Evolutionary conservation across 257 asterid species (phyloP), one percentile per base, ranked within the genome.

Genomic region (Jacaranda copaia): DNA sequence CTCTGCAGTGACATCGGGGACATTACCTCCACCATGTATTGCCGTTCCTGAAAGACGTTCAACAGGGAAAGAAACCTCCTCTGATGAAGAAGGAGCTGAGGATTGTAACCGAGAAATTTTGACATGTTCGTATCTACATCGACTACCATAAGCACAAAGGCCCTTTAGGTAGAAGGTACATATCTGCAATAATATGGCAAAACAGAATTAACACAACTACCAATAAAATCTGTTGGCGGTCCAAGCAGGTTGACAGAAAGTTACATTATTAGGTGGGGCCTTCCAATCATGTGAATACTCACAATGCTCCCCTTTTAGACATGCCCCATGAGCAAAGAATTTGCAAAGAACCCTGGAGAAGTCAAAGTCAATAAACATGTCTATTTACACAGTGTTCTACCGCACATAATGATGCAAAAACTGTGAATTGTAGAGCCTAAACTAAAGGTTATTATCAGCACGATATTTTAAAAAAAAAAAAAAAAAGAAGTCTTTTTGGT

Each of bases 281-380:
- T 83, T 91, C 89, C 93, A 88, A 79, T 91, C 95, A 85, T 91
- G 97, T 10, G 92, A 86, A 79, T 83, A 91, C 84, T 91, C 97
- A 62, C 97, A 91, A 57, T 82, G 89, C 25, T 88, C 97, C 78
- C 97, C 97, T 73, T 91, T 91, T 68, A 91, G 80, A 84, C 97
- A 91, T 64, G 97, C 93, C 68, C 97, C 93, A 35, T 86, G 97
- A 4, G 87, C 93, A 80, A 88, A 91, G 78, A 89, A 91, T 81
- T 91, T 91, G 88, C 97, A 91, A 63, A 88, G 92, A 67, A 84
- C 85, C 89, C 97, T 91, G 90, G 43, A 84, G 15, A 16, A 62
- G 75, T 62, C 80, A 81, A 59, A 82, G 75, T 48, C 32, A 48
- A 70, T 57, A 66, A 81, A 68, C n/a, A 63, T 5, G 56, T 25